Conservation (phyloP, 768 basidiomycete species). For the Dentipellis sp. region DNA sequence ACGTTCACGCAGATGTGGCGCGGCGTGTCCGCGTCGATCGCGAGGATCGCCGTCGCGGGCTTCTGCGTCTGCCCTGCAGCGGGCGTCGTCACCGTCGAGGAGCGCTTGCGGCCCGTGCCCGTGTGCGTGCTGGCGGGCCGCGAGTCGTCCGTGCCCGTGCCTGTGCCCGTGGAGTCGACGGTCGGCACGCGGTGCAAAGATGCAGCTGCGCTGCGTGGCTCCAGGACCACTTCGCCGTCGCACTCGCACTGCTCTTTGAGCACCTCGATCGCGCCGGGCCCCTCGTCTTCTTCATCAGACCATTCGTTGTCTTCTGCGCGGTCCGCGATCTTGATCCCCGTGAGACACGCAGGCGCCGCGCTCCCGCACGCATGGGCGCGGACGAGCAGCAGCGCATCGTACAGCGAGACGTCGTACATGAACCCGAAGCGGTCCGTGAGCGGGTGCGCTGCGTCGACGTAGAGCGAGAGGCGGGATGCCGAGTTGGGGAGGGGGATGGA, state of each 20-base stretch:
- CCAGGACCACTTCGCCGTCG: constrained; percentile 19
- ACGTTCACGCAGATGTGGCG: constrained; percentile 70
- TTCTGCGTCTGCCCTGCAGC: constrained; percentile 11
- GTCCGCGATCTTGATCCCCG: constrained; percentile 83
- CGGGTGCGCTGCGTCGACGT: constrained; percentile 44
- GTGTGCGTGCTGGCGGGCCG: background rate
- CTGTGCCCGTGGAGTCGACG: background rate
- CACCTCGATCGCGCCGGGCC: constrained; percentile 25
- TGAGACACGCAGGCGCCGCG: constrained; percentile 76
- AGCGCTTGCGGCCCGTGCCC: constrained; percentile 26
- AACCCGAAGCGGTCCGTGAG: constrained; percentile 87
- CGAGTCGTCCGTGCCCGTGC: background rate
- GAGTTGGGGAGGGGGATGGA: constrained; percentile 52
- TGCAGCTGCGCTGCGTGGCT: constrained; percentile 3
- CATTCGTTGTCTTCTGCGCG: constrained; percentile 61
- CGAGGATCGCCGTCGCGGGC: constrained; percentile 39
- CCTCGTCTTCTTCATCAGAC: constrained; percentile 62
- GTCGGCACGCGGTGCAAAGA: background rate
- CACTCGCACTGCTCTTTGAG: constrained; percentile 34
- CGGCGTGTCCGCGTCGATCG: constrained; percentile 53
- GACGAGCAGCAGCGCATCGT: constrained; percentile 69
- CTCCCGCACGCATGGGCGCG: constrained; percentile 64
- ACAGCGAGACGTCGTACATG: constrained; percentile 77
- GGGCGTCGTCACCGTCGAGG: constrained; percentile 26
- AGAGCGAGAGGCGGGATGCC: constrained; percentile 43